Percentiles rank a stretch among this genome's conserved stretches.
Conservation (phyloP, 208 protist genomes). For the Porcisia deanei region DNA sequence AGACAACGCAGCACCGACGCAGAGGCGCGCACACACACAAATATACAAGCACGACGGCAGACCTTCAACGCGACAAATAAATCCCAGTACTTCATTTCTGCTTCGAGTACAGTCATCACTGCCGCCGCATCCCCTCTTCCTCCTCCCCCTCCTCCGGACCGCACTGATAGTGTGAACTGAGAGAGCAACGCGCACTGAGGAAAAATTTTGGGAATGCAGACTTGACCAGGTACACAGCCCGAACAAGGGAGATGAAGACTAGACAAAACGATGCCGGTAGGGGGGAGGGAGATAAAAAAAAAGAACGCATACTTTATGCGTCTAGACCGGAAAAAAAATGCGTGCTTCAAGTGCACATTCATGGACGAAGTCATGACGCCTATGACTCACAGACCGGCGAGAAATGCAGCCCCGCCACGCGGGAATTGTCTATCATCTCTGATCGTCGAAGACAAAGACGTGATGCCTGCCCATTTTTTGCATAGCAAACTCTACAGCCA, state of each 20-base stretch:
- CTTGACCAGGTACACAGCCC: neutral
- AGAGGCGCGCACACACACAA: neutral
- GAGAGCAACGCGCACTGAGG: neutral
- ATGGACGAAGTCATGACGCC: neutral
- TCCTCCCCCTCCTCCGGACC: neutral
- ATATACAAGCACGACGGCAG: neutral
- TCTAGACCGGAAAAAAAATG: neutral
- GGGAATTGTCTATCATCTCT: constrained; percentile 31
- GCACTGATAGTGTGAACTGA: neutral
- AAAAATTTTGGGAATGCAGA: neutral
- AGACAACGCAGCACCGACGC: neutral
- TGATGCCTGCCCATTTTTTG: constrained; percentile 86
- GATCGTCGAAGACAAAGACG: constrained; percentile 88
- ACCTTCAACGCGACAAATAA: neutral
- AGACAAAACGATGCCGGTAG: neutral
- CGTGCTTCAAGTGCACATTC: neutral
- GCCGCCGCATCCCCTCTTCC: neutral
- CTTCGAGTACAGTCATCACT: too few species aligned
- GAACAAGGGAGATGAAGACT: neutral
- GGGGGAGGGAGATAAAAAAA: neutral
- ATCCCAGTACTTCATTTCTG: neutral
- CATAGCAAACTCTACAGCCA: constrained; percentile 87
- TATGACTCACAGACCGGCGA: neutral
- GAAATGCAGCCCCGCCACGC: neutral
- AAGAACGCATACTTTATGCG: neutral